Percentiles rank a stretch among this genome's conserved stretches.
These are phyloP conservation scores for Dictyostelium firmibasis DNA, from an alignment of 78 protist genomes.

Conservation along the genomic window DNA sequence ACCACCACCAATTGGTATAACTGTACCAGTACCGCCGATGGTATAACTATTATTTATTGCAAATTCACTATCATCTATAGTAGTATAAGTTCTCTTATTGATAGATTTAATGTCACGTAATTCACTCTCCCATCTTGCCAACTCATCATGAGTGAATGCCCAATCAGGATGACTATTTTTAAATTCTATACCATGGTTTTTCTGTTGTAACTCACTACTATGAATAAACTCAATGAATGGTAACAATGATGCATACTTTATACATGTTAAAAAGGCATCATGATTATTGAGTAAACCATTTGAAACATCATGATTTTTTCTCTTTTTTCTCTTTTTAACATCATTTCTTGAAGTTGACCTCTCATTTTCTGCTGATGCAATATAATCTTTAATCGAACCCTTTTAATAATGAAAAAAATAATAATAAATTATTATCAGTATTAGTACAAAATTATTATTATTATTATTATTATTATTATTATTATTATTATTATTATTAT, in stretches of 20 bases:
- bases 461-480: too few relatives aligned
- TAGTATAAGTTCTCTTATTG: not conserved
- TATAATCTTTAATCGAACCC: constrained; percentile 10
- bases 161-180: constrained; percentile 34
- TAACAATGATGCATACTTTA: constrained; percentile 42
- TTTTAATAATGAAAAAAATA: not conserved
- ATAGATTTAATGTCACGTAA: constrained; percentile 28
- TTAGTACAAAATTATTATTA: too few relatives aligned
- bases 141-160: constrained; percentile 11
- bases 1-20: not conserved
- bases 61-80: constrained; percentile 6
- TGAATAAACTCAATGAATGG: constrained; percentile 51
- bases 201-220: not conserved
- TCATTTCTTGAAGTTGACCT: constrained; percentile 33
- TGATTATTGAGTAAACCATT: constrained; percentile 25
- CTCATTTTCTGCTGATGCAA: constrained; percentile 46
- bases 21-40: not conserved
- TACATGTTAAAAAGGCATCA: constrained; percentile 66
- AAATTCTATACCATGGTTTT: not conserved
- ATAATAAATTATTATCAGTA: too few relatives aligned
- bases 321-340: constrained; percentile 62
- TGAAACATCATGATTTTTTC: constrained; percentile 64
- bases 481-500: too few relatives aligned
- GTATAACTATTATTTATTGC: not conserved
- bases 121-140: constrained; percentile 52